Evolutionary conservation across 192 early-diverging fungal genomes (phyloP), one percentile per base, ranked within the genome.

Genomic region (Thamnidium elegans): DNA sequence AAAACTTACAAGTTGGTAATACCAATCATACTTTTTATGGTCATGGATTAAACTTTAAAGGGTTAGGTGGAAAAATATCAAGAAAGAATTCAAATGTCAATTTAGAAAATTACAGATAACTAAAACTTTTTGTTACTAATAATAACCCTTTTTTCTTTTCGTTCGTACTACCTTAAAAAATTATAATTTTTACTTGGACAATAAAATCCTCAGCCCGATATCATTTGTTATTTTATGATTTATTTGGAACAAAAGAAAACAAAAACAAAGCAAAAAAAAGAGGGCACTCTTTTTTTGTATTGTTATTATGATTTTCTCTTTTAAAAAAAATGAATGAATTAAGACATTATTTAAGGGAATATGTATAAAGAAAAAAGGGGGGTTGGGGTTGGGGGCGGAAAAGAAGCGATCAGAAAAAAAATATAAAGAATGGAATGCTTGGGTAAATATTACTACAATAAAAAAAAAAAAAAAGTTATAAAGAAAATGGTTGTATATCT

Each of bases 1-100:
- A 70, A 21, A 75, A 75, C 11, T 54, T 75, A 5, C 59, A 59
- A 23, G 74, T 67, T 7, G 69, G 69, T 47, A 31, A 30, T 19
- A 13, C 55, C 17, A 34, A 17, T 42, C 31, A 15, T 13, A 13
- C 44, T 13, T 45, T 45, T 45, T 15, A 48, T 48, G 46, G 46
- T 19, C 46, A 48, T 17, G 13, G 13, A 15, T 11, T 11, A 54
- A 54, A 23, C 21, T 21, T 50, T 13, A 54, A 54, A 32, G 21
- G 52, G 5, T 19, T 54, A 6, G 17, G 52, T 13, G 52, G 52
- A 9, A 54, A 30, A 30, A 54, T 54, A 10, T 17, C 9, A 3
- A 10, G 52, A 20, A 23, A 32, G 52, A 30, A 20, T 26, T 54
- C 52, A 13, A 54, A 19, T 32, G 7, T 3, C 26, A 23, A 54